Evolutionary conservation across 1,284 basidiomycete genomes (phyloP), one percentile per base, ranked within the genome.

Genomic region (Microbotryum intermedium): DNA sequence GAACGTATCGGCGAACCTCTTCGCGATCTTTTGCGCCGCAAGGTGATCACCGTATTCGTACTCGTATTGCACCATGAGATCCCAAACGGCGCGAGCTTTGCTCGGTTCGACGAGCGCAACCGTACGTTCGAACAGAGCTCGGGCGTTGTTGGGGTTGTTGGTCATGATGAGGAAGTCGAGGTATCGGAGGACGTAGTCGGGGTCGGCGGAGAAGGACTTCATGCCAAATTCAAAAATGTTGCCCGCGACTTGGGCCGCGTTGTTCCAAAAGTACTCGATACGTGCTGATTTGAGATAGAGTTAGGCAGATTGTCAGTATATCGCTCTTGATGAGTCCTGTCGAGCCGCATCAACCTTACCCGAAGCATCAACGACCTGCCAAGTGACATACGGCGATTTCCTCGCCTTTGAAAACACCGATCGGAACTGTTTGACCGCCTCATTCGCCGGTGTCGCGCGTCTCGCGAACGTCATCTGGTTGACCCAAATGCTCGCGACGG

Each of bases 91-190:
- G 49, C 88, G 80, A 13, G 91, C 90, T 46, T 83, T 82, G 45
- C 90, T 87, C 6, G 90, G 79, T 1, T 86, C 74, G 72, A 97
- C 91, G 13, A 76, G 78, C 7, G 81, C 79, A 43, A 92, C 86
- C 13, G 88, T 84, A 48, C 89, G 83, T 74, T 98, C 94, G 72
- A 99, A 97, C 28, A 98, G 77, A 0, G 94, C 93, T 49, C 94
- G 85, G 1, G 93, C 94, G 77, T 98, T 97, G 72, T 86, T 90
- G 71, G 93, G 88, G 75, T 98, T 94, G 73, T 98, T 97, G 76
- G 95, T 83, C 21, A 86, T 87, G 67, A 98, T 88, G 66, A 98
- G 78, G 79, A 95, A 98, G 34, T 86, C 84, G 46, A 99, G 82
- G 76, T 97, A 97, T 57, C 86, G 83, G 59, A 90, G 77, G 11